A percentile compares a stretch with the other conserved stretches of the same genome.
Evolutionary conservation across 108 stramenopile species (phyloP).

Genomic region (Cyclostephanos invisitatus): DNA sequence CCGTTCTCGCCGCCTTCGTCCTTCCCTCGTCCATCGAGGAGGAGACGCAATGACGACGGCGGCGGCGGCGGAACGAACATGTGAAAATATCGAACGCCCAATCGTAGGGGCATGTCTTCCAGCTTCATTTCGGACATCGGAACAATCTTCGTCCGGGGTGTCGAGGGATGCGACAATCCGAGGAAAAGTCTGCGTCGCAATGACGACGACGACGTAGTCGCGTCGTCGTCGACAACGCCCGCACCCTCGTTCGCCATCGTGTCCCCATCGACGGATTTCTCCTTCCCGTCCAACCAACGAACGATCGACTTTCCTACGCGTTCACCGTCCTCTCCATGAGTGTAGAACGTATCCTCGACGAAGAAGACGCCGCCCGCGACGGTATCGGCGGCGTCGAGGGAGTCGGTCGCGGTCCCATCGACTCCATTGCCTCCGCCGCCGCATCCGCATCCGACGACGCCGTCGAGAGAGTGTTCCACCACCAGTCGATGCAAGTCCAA

Average conservation of each 20-base stretch:
- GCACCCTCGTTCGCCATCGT: not conserved
- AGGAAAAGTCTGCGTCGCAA: slow-evolving; percentile 35
- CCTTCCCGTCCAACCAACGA: slow-evolving; percentile 25
- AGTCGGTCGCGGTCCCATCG: not conserved
- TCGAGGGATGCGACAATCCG: slow-evolving; percentile 13
- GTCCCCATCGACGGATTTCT: not conserved
- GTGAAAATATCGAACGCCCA: slow-evolving; percentile 77
- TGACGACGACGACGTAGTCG: not conserved
- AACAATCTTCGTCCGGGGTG: slow-evolving; percentile 7
- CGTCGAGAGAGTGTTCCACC: slow-evolving; percentile 50
- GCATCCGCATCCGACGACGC: not conserved
- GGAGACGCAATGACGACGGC: slow-evolving; percentile 7
- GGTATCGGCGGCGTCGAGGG: not conserved
- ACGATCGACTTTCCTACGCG: slow-evolving; percentile 18
- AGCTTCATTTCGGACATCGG: slow-evolving; percentile 58
- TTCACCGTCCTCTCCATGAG: slow-evolving; percentile 46
- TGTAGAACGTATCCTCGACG: slow-evolving; percentile 77
- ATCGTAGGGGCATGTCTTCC: slow-evolving; percentile 59
- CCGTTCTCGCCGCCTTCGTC: not conserved
- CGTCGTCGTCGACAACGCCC: not conserved
- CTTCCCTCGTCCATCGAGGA: not conserved
- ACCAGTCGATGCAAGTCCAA: slow-evolving; percentile 73
- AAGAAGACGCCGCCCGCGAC: slow-evolving; percentile 65
- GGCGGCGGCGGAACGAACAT: slow-evolving; percentile 25
- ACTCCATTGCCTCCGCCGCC: not conserved